Percentiles rank a stretch among this genome's conserved stretches.
These are phyloP conservation scores for Solanum aculeatissimum DNA, from an alignment of 305 asterid genomes.

Conservation along the genomic window DNA sequence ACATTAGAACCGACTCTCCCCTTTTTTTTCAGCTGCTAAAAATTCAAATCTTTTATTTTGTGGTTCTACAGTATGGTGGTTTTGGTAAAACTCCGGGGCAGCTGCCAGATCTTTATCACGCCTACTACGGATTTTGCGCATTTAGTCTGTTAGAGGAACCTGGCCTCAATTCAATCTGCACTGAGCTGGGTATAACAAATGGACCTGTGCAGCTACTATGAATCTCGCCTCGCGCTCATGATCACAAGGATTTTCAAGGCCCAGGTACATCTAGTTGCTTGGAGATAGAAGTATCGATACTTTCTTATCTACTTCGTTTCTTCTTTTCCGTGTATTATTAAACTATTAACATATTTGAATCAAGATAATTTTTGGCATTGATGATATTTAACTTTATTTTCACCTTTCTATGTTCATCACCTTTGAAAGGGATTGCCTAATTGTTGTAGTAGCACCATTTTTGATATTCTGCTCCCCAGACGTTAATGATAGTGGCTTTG, in stretches of 20 bases:
- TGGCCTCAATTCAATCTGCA: slow-evolving; percentile 39
- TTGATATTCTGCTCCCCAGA: not conserved
- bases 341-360: not conserved
- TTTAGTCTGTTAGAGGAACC: slow-evolving; percentile 75
- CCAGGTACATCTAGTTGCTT: not conserved
- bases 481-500: not conserved
- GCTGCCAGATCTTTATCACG: slow-evolving; percentile 84
- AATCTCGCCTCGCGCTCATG: not conserved
- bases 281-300: not conserved
- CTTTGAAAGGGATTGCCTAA: not conserved
- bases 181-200: slow-evolving; percentile 58
- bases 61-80: slow-evolving; percentile 69
- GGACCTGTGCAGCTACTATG: not conserved
- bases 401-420: not conserved
- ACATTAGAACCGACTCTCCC: not conserved
- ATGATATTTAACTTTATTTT: not conserved
- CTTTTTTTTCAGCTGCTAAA: not conserved
- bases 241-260: not conserved
- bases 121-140: slow-evolving; percentile 78
- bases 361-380: not conserved
- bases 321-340: not conserved
- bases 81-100: slow-evolving; percentile 72
- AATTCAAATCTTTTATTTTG: not conserved
- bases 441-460: not conserved
- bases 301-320: not conserved